Conservation (phyloP, 345 rosid species). For the Cardiospermum halicacabum region DNA sequence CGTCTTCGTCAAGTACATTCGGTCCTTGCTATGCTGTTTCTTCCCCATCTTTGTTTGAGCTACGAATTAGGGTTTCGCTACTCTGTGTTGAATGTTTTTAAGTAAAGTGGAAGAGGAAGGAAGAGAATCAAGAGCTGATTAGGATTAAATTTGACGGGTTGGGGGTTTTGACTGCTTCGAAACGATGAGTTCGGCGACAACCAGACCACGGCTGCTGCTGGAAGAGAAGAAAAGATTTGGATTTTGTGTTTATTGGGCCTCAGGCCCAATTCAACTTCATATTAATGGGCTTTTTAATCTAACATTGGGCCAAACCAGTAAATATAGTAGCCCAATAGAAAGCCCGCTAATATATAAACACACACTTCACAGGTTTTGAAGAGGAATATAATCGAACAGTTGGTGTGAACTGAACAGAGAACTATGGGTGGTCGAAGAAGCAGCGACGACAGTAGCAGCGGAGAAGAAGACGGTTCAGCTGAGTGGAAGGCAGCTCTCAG, state of each 20-base stretch:
- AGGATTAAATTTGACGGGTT: neutral
- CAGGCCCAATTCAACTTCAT: neutral
- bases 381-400: constrained; percentile 10
- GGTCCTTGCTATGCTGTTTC: constrained; percentile 96
- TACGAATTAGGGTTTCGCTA: constrained; percentile 4
- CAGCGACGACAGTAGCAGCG: constrained; percentile 39
- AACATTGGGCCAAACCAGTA: neutral
- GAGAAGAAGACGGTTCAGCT: constrained; percentile 66
- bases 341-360: neutral
- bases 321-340: neutral
- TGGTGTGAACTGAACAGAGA: neutral
- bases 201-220: neutral
- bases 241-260: neutral
- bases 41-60: constrained; percentile 61
- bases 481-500: constrained; percentile 76
- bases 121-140: neutral
- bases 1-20: constrained; percentile 93
- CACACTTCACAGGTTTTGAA: no score
- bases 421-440: constrained; percentile 32
- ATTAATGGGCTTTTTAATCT: no score
- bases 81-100: neutral
- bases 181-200: neutral
- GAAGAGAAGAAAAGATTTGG: neutral
- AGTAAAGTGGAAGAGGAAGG: neutral
- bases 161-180: neutral